A percentile compares a stretch with the other conserved stretches of the same genome.
Conservation (phyloP, 306 rosid genomes). For the Alnus glutinosa region DNA sequence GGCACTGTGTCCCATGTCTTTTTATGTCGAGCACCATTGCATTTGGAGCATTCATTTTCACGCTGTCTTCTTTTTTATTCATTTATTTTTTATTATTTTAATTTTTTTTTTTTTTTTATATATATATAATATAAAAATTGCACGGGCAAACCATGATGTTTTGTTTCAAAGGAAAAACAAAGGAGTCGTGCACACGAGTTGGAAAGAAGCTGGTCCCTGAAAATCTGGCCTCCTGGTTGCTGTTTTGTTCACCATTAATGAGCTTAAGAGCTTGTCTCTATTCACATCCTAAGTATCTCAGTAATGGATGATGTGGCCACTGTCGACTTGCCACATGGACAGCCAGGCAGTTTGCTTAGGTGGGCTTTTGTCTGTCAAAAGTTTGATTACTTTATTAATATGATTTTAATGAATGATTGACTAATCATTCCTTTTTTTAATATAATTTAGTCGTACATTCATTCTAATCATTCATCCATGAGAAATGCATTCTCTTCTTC, state of each 20-base stretch:
- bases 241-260: slow-evolving; percentile 17
- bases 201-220: slow-evolving; percentile 34
- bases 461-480: no score
- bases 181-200: slow-evolving; percentile 31
- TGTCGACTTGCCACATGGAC: slow-evolving; percentile 36
- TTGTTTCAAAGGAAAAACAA: neutral
- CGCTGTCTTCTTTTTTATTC: slow-evolving; percentile 4
- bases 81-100: no score
- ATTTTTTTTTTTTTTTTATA: neutral
- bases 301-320: slow-evolving; percentile 12
- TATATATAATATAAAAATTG: slow-evolving; percentile 5
- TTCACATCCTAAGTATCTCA: slow-evolving; percentile 15
- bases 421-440: slow-evolving; percentile 3
- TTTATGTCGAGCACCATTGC: slow-evolving; percentile 40
- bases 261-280: slow-evolving; percentile 30
- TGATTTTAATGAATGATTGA: slow-evolving; percentile 8
- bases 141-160: slow-evolving; percentile 37
- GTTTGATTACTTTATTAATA: neutral
- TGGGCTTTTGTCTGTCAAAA: slow-evolving; percentile 12
- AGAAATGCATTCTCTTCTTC: no score
- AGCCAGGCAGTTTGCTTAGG: slow-evolving; percentile 14
- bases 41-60: slow-evolving; percentile 32
- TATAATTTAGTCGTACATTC: neutral
- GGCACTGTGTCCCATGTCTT: slow-evolving; percentile 36
- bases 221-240: slow-evolving; percentile 27